phyloP scores from a whole-genome alignment of 2,329 filamentous ascomycete genomes.

The Colletotrichum spaethianum region DNA sequence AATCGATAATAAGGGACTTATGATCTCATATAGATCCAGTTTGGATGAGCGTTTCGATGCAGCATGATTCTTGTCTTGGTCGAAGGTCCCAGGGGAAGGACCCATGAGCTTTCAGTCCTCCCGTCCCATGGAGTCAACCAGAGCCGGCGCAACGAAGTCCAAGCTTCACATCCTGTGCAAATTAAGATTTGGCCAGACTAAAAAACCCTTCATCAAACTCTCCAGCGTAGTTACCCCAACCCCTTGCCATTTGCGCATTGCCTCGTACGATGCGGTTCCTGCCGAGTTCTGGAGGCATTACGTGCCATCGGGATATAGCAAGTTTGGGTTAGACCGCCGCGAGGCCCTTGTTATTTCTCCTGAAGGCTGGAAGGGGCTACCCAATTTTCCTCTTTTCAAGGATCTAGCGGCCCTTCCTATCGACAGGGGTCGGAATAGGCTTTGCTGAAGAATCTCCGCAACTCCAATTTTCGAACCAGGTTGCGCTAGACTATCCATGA shows the following conservation, averaged over 20 bases:
- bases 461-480: constrained; percentile 30
- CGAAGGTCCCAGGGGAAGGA: background rate
- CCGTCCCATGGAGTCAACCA: background rate
- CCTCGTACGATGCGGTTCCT: constrained; percentile 33
- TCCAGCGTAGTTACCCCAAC: background rate
- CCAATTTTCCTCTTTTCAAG: constrained; percentile 9
- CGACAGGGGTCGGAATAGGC: constrained; percentile 24
- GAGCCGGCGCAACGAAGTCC: background rate
- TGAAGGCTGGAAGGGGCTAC: constrained; percentile 12
- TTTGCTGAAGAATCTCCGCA: constrained; percentile 30
- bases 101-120: background rate
- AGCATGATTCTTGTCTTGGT: background rate
- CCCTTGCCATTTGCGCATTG: constrained; percentile 1
- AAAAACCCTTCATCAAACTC: background rate
- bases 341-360: constrained; percentile 13
- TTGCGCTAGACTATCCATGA: background rate
- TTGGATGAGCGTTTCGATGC: constrained; percentile 16
- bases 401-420: constrained; percentile 17
- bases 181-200: background rate
- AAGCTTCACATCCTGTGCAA: background rate
- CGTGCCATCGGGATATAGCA: background rate
- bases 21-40: background rate
- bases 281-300: constrained; percentile 4
- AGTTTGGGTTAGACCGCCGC: constrained; percentile 28
- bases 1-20: background rate